phyloP scores from a whole-genome alignment of 2,329 filamentous ascomycete genomes.

The Alternaria longipes region DNA sequence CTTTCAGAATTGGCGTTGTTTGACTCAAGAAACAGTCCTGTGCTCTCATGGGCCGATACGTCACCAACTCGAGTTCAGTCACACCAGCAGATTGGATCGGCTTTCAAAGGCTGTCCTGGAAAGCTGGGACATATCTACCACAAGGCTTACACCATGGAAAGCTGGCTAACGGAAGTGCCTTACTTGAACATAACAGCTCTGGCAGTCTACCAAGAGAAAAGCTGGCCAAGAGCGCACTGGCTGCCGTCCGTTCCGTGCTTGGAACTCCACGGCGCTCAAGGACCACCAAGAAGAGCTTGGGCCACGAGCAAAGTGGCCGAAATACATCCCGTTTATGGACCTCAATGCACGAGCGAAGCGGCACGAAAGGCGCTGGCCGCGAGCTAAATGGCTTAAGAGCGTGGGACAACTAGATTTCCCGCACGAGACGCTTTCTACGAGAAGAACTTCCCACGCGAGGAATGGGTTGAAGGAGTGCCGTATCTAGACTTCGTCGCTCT shows the following conservation, averaged over 20 bases:
- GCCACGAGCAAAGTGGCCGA: neutral
- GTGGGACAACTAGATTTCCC: neutral
- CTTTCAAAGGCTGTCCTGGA: neutral
- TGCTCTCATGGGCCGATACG: neutral
- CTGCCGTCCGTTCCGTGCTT: neutral
- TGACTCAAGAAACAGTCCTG: neutral
- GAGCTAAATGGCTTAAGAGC: neutral
- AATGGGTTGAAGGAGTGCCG: neutral
- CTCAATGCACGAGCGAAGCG: neutral
- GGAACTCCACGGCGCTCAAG: neutral
- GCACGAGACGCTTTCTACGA: neutral
- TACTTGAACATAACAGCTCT: constrained; percentile 1
- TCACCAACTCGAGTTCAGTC: neutral
- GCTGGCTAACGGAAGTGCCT: neutral
- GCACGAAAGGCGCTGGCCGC: neutral
- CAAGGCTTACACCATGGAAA: neutral
- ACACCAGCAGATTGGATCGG: constrained; percentile 3
- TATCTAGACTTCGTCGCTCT: neutral
- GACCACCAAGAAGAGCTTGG: neutral
- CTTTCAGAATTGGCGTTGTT: neutral
- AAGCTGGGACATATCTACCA: neutral
- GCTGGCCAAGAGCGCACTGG: neutral
- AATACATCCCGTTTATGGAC: neutral
- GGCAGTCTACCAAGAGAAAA: neutral
- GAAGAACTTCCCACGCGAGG: neutral